Conservation (phyloP, 345 rosid species). For the Aquilaria yunnanensis region DNA sequence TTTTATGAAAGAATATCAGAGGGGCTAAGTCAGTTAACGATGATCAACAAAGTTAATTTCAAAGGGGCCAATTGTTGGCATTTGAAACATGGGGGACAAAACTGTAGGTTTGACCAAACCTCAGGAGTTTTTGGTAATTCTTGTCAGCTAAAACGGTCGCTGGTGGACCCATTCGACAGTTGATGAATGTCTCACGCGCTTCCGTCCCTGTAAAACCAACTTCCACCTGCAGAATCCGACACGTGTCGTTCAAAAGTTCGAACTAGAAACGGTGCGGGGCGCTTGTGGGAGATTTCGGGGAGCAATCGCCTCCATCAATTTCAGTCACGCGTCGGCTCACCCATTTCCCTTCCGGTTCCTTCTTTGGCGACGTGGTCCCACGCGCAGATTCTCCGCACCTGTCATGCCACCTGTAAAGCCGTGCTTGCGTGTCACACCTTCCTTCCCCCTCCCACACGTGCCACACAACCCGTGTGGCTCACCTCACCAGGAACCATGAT, state of each 20-base stretch:
- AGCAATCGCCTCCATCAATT: not conserved
- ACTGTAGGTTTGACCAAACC: too few species aligned
- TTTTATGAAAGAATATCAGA: too few species aligned
- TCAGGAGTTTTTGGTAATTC: too few species aligned
- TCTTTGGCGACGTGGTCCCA: conserved; percentile 3
- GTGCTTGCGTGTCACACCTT: not conserved
- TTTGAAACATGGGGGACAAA: too few species aligned
- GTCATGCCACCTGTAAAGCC: conserved; percentile 14
- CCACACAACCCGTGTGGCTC: conserved; percentile 9
- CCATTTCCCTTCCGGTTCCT: conserved; percentile 1
- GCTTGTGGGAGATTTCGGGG: not conserved
- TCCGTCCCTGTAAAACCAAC: too few species aligned
- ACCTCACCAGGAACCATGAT: too few species aligned
- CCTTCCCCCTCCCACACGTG: conserved; percentile 12
- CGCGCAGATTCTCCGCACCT: not conserved
- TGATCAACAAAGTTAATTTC: too few species aligned
- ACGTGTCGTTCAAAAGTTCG: not conserved
- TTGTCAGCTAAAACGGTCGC: conserved; percentile 1
- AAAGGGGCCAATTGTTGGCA: too few species aligned
- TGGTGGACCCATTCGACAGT: conserved; percentile 5
- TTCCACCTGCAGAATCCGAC: not conserved
- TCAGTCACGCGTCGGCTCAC: not conserved
- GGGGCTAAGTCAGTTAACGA: too few species aligned
- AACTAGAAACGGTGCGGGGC: not conserved
- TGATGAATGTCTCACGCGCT: not conserved